Evolutionary conservation across 2,329 filamentous ascomycete genomes (phyloP), one percentile per base, ranked within the genome.

Genomic region (Aspergillus terreus): DNA sequence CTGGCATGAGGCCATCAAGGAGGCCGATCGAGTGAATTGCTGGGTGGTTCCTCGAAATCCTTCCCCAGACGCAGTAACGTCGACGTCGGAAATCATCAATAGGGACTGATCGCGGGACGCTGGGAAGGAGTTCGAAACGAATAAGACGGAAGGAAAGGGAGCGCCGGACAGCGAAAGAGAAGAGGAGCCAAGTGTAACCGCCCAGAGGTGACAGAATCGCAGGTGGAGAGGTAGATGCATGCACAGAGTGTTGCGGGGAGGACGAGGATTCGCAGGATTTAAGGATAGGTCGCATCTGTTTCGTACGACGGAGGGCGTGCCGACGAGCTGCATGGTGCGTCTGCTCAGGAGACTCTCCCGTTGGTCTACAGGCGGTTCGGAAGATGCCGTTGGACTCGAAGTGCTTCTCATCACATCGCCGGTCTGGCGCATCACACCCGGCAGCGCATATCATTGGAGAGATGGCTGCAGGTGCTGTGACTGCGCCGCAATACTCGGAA

Each of bases 351-450:
- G 44, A 42, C 41, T 47, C 36, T 38, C n/a, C 40, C 44, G 55
- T 60, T 59, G 55, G 58, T 46, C 46, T 51, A 44, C 33, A 41
- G 53, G 49, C 43, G 19, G 21, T 47, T 58, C 52, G 53, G 56
- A 55, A 52, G 36, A 44, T 58, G 43, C 53, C 47, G 55, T 56
- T 50, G 53, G 47, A 47, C 21, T 35, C 33, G 42, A 46, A 56
- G 47, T 50, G 38, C 36, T 49, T 57, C 51, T 55, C 57, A 51
- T 62, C 59, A 62, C 59, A 62, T 53, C 57, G 23, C 54, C 42
- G 35, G 43, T 47, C 52, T 45, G 47, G 52, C 47, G 47, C 46
- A 52, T 61, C 58, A 58, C 57, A 56, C 32, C 23, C 36, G 23
- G 14, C 40, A 23, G 19, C 49, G 36, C 55, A 57, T 53, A 23